Conservation (phyloP, 768 basidiomycete species). For the Lenzites betulinus region DNA sequence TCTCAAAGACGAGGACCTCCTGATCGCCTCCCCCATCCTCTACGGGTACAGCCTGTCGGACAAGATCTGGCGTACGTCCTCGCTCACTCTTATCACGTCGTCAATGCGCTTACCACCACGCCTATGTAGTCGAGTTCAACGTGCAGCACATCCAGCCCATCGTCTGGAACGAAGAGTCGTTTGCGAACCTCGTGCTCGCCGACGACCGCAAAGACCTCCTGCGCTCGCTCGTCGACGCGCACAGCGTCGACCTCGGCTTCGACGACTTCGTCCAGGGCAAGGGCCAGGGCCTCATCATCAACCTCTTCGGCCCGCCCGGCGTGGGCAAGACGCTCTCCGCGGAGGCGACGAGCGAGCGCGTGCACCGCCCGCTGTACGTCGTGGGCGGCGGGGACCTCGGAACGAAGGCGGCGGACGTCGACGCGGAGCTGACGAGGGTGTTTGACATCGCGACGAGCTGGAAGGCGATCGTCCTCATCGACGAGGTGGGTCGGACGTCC, state of each 20-base stretch:
- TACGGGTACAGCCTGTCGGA: slow-evolving; percentile 63
- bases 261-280: slow-evolving; percentile 40
- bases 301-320: slow-evolving; percentile 33
- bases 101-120: not conserved
- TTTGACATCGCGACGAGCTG: slow-evolving; percentile 37
- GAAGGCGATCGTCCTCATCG: slow-evolving; percentile 37
- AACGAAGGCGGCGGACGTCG: slow-evolving; percentile 30
- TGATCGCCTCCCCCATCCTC: slow-evolving; percentile 55
- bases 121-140: slow-evolving; percentile 55
- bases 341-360: slow-evolving; percentile 29
- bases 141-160: slow-evolving; percentile 55
- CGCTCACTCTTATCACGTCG: too few species aligned
- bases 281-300: slow-evolving; percentile 37
- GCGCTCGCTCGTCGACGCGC: slow-evolving; percentile 35
- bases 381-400: slow-evolving; percentile 19
- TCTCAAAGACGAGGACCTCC: slow-evolving; percentile 47
- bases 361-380: slow-evolving; percentile 22
- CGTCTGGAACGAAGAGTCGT: slow-evolving; percentile 38
- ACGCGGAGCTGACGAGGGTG: slow-evolving; percentile 30
- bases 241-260: slow-evolving; percentile 28
- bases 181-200: slow-evolving; percentile 34
- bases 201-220: slow-evolving; percentile 32
- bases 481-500: slow-evolving; percentile 13
- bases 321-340: slow-evolving; percentile 33
- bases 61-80: slow-evolving; percentile 48